phyloP scores from a whole-genome alignment of 2,329 filamentous ascomycete species.

The Cordyceps javanica region DNA sequence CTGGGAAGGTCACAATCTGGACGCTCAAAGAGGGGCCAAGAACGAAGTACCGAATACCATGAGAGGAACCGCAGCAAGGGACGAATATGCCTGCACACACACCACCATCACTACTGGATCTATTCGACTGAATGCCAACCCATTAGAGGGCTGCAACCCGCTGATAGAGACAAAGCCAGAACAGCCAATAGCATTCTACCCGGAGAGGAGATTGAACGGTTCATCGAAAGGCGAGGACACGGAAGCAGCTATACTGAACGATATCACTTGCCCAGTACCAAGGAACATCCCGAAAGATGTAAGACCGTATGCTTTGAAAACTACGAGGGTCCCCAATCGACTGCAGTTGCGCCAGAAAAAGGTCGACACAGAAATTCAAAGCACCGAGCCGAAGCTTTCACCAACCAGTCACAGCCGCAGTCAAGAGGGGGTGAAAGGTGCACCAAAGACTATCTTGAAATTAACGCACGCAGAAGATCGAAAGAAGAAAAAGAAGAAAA shows the following conservation, averaged over 20 bases:
- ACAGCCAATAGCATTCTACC: neutral
- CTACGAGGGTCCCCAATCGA: neutral
- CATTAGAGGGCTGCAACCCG: neutral
- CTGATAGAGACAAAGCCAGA: neutral
- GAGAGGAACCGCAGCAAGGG: conserved; percentile 18
- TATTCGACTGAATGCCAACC: conserved; percentile 22
- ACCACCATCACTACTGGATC: conserved; percentile 58
- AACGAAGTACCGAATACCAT: neutral
- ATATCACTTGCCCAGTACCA: neutral
- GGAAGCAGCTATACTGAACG: neutral
- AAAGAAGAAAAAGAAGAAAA: neutral
- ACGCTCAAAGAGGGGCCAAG: neutral
- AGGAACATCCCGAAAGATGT: neutral
- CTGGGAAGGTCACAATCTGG: neutral
- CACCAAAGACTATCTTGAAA: neutral
- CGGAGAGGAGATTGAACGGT: neutral
- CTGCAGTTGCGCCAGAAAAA: neutral
- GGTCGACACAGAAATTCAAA: neutral
- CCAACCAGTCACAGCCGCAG: neutral
- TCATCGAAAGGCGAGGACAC: neutral
- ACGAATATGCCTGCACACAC: conserved; percentile 47
- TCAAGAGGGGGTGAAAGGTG: neutral
- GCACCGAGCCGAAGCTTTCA: neutral
- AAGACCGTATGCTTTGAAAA: neutral
- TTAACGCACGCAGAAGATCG: neutral